phyloP scores from a whole-genome alignment of 768 basidiomycete genomes.

The Naganishia randhawae region DNA sequence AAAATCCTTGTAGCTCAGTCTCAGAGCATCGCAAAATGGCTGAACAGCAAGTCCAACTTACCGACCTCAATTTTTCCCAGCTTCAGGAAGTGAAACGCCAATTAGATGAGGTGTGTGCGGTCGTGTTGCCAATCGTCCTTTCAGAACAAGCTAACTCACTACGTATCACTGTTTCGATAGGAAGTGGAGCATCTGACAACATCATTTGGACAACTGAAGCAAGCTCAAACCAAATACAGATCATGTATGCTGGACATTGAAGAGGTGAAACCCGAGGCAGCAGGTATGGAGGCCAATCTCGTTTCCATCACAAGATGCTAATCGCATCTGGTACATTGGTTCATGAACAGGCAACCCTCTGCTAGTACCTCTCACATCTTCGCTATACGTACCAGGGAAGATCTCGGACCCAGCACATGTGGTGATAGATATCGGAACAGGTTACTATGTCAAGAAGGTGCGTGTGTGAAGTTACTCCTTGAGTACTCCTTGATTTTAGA shows the following conservation, averaged over 20 bases:
- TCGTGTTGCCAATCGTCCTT: neutral
- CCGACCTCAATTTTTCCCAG: constrained; percentile 79
- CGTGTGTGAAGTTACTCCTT: constrained; percentile 26
- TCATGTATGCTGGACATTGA: constrained; percentile 75
- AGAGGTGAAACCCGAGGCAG: constrained; percentile 68
- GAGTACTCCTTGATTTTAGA: neutral
- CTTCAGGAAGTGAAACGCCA: constrained; percentile 84
- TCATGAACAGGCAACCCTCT: constrained; percentile 68
- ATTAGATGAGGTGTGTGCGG: constrained; percentile 71
- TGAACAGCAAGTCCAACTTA: constrained; percentile 68
- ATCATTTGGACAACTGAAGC: constrained; percentile 87
- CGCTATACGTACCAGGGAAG: constrained; percentile 90
- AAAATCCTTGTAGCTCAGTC: neutral
- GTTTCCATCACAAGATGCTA: neutral
- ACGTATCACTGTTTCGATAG: constrained; percentile 53
- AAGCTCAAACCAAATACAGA: constrained; percentile 87
- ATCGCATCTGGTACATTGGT: neutral
- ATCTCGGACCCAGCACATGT: constrained; percentile 77
- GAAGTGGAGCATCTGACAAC: constrained; percentile 87
- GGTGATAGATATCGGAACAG: constrained; percentile 91
- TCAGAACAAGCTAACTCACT: neutral
- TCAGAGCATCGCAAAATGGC: constrained; percentile 39
- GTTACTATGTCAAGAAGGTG: constrained; percentile 94
- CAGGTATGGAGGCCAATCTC: constrained; percentile 37
- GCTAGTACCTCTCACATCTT: constrained; percentile 87